Evolutionary conservation across 345 rosid species (phyloP).

Genomic region (Abelmoschus esculentus): DNA sequence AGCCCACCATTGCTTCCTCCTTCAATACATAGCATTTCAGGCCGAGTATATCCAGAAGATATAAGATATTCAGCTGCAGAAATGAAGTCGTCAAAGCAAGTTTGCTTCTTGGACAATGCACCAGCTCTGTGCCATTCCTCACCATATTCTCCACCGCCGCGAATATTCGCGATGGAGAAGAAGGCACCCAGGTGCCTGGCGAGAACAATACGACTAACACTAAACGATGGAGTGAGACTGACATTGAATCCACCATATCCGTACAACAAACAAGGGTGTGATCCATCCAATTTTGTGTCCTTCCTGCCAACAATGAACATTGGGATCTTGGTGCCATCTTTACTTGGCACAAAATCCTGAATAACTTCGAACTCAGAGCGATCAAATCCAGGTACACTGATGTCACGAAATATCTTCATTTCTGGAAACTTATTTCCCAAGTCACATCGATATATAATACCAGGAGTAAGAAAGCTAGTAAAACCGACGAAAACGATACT

Average conservation of each 20-base stretch:
- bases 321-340: constrained; percentile 79
- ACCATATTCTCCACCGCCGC: constrained; percentile 70
- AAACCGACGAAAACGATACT: constrained; percentile 49
- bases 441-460: constrained; percentile 72
- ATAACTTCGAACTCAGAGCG: constrained; percentile 56
- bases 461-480: constrained; percentile 82
- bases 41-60: constrained; percentile 68
- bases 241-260: constrained; percentile 87
- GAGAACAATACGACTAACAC: constrained; percentile 60
- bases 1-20: constrained; percentile 97
- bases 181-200: constrained; percentile 70
- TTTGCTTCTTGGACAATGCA: constrained; percentile 68
- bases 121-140: constrained; percentile 98
- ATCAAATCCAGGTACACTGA: constrained; percentile 64
- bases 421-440: constrained; percentile 43
- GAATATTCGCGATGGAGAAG: constrained; percentile 74
- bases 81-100: constrained; percentile 86
- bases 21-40: constrained; percentile 77
- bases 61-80: constrained; percentile 67
- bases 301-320: constrained; percentile 64
- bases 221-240: constrained; percentile 69
- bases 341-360: constrained; percentile 81
- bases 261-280: constrained; percentile 82
- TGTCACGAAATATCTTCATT: constrained; percentile 73
- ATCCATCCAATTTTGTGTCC: constrained; percentile 57